Evolutionary conservation across 2,329 filamentous ascomycete species (phyloP).

Genomic region (Chaetomiaceae sp.): DNA sequence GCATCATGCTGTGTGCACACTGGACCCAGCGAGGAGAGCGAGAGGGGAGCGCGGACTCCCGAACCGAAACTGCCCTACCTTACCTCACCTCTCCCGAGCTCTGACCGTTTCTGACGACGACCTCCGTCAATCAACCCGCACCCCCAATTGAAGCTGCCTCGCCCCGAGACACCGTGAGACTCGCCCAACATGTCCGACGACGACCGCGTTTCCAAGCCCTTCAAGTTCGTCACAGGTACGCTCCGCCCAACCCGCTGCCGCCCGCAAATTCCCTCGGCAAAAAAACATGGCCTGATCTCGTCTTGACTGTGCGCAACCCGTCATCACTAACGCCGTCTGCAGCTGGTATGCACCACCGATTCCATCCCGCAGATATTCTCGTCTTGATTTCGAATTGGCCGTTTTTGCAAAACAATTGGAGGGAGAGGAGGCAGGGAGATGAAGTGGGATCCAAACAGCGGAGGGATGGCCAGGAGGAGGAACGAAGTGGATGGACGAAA

Average conservation of each 20-base stretch:
- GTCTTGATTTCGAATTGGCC: conserved; percentile 12
- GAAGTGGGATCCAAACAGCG: not conserved
- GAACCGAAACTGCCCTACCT: conserved; percentile 13
- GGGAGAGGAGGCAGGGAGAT: not conserved
- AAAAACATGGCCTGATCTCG: conserved; percentile 28
- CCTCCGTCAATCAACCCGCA: conserved; percentile 20
- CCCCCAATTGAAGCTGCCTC: conserved; percentile 32
- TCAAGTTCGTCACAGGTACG: conserved; percentile 99
- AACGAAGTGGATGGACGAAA: not conserved
- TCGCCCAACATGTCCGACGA: conserved; percentile 82
- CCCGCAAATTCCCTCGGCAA: conserved; percentile 25
- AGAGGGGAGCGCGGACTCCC: conserved; percentile 5
- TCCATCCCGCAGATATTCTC: not conserved
- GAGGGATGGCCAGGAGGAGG: not conserved
- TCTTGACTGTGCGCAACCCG: not conserved
- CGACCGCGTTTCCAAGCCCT: conserved; percentile 90
- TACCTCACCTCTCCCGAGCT: conserved; percentile 20
- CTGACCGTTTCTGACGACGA: conserved; percentile 17
- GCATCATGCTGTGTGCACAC: conserved; percentile 13
- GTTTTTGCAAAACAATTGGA: conserved; percentile 5
- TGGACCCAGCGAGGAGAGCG: not conserved
- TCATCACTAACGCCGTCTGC: conserved; percentile 24
- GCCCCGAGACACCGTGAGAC: conserved; percentile 27
- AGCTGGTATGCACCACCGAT: conserved; percentile 25
- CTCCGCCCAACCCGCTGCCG: conserved; percentile 26